Base-by-base conservation (phyloP, 73 alveolate genomes). In the Paramecium sexaurelia region DNA sequence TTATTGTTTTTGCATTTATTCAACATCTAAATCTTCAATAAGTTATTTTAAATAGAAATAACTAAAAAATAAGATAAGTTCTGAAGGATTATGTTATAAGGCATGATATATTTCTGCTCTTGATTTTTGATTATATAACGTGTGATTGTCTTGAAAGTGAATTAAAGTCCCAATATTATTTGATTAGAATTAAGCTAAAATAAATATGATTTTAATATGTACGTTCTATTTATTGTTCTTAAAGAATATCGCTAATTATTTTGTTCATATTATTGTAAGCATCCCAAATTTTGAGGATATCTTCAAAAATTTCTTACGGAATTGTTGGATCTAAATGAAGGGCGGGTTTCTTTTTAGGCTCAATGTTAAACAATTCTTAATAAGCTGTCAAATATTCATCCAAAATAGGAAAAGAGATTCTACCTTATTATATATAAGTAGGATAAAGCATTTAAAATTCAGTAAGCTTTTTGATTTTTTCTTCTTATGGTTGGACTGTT, bases 321-420 rank as follows among this genome's bases (percentile, higher is more conserved):
- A 73, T 36, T 13, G 9, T 5, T 61, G 39, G 26, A 11, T 61
- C 83, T 13, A 11, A 1, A 2, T 37, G 22, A 9, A 39, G 55
- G 20, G 55, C 55, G 36, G 87, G 87, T 22, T 73, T 73, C 32
- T 39, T 33, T n/a, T 73, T 73, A 32, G 22, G 36, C 26, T 73
- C 87, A 19, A 27, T 20, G n/a, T 39, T 39, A 37, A 73, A 73
- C 26, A 73, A 73, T 22, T 32, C 87, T 73, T 73, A 6, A 32
- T 73, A 73, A 0, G 87, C 87, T 27, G 56, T 73, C 66, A 73
- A 7, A 73, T 73, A 73, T 39, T 73, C 87, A 39, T 73, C 87
- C 55, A 73, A 33, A 17, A 73, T 73, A 20, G 87, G 87, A 10
- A 73, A 36, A n/a, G 32, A 33, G 1, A 73, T 32, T 36, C 56